These are phyloP conservation scores for Deinandra increscens DNA, from an alignment of 129 eudicot species.

Conservation along the genomic window DNA sequence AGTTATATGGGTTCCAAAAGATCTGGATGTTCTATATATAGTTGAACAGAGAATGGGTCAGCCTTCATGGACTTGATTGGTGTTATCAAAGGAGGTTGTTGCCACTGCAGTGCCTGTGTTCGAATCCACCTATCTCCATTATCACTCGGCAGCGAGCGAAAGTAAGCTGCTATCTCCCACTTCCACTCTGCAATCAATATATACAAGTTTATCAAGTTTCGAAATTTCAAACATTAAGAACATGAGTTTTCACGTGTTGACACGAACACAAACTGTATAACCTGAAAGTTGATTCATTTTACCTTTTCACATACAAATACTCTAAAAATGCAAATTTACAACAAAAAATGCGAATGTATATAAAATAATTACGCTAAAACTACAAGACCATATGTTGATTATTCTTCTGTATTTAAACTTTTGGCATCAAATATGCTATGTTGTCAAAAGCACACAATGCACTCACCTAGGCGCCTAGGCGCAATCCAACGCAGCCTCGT, in stretches of 20 bases:
- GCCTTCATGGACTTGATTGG: conserved; percentile 82
- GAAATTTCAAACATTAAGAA: not conserved
- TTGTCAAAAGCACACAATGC: too few species aligned
- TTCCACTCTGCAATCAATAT: conserved; percentile 61
- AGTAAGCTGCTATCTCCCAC: conserved; percentile 87
- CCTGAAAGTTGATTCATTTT: not conserved
- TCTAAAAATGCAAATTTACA: not conserved
- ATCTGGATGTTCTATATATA: conserved; percentile 83
- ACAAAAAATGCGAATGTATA: not conserved
- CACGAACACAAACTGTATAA: not conserved
- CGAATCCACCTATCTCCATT: conserved; percentile 65
- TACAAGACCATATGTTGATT: too few species aligned
- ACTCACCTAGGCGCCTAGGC: too few species aligned
- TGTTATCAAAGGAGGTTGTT: conserved; percentile 68
- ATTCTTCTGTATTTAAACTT: too few species aligned
- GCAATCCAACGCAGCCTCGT: too few species aligned
- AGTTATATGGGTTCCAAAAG: conserved; percentile 33
- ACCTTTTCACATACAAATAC: not conserved
- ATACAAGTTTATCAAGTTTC: conserved; percentile 6
- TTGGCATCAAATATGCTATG: too few species aligned
- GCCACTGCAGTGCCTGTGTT: conserved; percentile 71
- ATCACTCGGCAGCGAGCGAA: conserved; percentile 52
- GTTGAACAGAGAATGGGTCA: conserved; percentile 73
- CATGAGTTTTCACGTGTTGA: not conserved
- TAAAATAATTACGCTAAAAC: too few species aligned